Base-by-base conservation (phyloP, 2,329 filamentous ascomycete species). In the Stromatinia cepivora region DNA sequence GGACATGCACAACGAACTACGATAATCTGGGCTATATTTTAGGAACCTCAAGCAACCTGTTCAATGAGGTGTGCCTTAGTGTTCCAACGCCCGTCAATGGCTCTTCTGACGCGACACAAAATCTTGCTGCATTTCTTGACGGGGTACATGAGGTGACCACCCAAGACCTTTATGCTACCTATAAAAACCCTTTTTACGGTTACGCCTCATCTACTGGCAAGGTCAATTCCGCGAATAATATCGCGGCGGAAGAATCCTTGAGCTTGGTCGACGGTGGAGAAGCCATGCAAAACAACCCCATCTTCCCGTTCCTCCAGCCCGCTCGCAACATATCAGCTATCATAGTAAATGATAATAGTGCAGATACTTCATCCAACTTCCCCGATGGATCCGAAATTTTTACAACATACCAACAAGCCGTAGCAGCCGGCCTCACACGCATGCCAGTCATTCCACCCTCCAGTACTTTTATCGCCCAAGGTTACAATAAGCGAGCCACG, bases 141-240 rank as follows among this genome's bases (percentile, higher is more conserved):
- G 58, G 72, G 1, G 71, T 75, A 17, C 76, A 80, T 59, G 65
- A 78, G 67, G 70, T 76, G 2, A 71, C 73, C 5, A 76, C 75
- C 11, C 69, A 76, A 25, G 81, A 77, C 50, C 69, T 76, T 3
- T 77, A 73, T 58, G 83, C 84, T 75, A 75, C 81, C 28, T 90
- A 86, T 81, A 86, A 85, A 8, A 91, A 91, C 78, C 89, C 86
- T 0, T 88, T 87, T 76, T 79, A 85, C 66, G 79, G 83, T 70
- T 88, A 82, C 80, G 56, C 72, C 0, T 76, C 75, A 4, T 62
- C 71, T 1, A 73, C 73, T 1, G 67, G 71, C 17, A 64, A 61
- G 0, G 74, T 80, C 1, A 59, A 63, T 15, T 31, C 66, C 22
- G 48, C 25, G n/a, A 17, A 66, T 71, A 80, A 81, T 74, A 73